phyloP scores from a whole-genome alignment of 805 yeast genomes.

The Saccharomycopsis malanga region DNA sequence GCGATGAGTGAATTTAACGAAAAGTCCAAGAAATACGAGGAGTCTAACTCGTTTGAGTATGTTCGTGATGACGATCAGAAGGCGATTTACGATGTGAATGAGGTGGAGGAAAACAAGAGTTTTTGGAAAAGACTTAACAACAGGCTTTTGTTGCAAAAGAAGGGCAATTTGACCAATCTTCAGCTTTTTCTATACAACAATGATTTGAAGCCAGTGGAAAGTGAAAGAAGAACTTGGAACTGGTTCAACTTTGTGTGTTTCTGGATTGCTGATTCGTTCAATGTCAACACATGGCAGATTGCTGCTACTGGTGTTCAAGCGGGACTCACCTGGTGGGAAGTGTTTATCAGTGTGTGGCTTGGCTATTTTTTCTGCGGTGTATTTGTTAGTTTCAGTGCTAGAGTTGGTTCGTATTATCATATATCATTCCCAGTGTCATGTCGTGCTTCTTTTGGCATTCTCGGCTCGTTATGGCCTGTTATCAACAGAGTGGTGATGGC shows the following conservation, averaged over 20 bases:
- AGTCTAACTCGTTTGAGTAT: not conserved
- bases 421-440: constrained; percentile 78
- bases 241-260: constrained; percentile 76
- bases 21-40: not conserved
- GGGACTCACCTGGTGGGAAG: constrained; percentile 86
- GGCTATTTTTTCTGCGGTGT: constrained; percentile 68
- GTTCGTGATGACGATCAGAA: not conserved
- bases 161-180: constrained; percentile 38
- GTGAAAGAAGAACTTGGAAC: constrained; percentile 69
- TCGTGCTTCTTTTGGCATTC: constrained; percentile 79
- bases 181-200: constrained; percentile 65
- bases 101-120: not conserved
- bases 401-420: constrained; percentile 77
- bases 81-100: not conserved
- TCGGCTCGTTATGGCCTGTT: constrained; percentile 84
- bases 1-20: not conserved
- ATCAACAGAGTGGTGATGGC: constrained; percentile 85
- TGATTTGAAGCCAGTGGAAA: constrained; percentile 77
- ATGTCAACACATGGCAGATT: constrained; percentile 86
- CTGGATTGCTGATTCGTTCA: constrained; percentile 88
- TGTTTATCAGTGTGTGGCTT: constrained; percentile 83
- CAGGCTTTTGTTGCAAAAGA: not conserved
- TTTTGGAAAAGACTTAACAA: constrained; percentile 6
- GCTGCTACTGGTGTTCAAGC: constrained; percentile 77
- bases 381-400: constrained; percentile 63